Conservation (phyloP, 768 basidiomycete species). For the Cubamyces lactineus region DNA sequence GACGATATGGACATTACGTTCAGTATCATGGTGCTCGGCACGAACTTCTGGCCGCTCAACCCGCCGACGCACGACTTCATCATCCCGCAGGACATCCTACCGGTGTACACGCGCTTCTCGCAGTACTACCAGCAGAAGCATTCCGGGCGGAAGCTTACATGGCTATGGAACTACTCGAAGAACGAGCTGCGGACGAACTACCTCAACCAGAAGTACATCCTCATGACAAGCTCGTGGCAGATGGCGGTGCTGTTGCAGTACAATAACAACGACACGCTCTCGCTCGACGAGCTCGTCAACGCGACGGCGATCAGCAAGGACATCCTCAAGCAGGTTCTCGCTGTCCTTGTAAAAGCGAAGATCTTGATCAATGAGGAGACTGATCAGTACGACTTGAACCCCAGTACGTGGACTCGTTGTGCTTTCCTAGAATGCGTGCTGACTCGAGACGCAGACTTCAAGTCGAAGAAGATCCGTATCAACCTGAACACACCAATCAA, state of each 20-base stretch:
- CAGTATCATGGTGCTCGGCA: constrained; percentile 90
- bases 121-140: constrained; percentile 94
- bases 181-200: constrained; percentile 95
- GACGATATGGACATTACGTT: constrained; percentile 90
- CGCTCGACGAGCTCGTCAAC: constrained; percentile 73
- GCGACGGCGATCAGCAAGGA: constrained; percentile 85
- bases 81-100: constrained; percentile 84
- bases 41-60: constrained; percentile 94
- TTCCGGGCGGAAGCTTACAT: constrained; percentile 92
- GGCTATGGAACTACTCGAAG: constrained; percentile 98
- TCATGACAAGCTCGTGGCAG: constrained; percentile 95
- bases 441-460: constrained; percentile 61
- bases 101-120: constrained; percentile 89
- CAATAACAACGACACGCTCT: constrained; percentile 88
- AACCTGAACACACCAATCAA: constrained; percentile 92
- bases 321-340: constrained; percentile 70
- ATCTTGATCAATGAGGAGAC: constrained; percentile 86
- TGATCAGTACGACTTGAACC: constrained; percentile 92
- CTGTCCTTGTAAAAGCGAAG: constrained; percentile 74
- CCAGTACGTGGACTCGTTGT: constrained; percentile 46
- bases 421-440: background rate
- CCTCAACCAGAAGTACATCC: constrained; percentile 91
- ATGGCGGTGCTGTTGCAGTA: constrained; percentile 94
- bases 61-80: constrained; percentile 84
- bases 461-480: constrained; percentile 91